Conservation (phyloP, 2,329 filamentous ascomycete genomes). For the Diaporthe helianthi region DNA sequence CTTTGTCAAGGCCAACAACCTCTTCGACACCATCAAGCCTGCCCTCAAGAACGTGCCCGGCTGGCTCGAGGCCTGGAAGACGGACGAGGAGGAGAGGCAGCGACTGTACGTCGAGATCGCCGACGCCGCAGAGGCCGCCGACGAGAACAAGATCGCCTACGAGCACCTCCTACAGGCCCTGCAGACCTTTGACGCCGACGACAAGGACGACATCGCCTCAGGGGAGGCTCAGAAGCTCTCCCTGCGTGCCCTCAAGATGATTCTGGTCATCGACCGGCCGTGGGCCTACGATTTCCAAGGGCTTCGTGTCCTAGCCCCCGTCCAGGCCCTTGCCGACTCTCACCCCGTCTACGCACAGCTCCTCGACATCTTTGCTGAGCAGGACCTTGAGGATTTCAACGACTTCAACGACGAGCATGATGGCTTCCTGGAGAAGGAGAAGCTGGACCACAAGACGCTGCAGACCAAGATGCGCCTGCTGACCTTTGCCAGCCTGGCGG, state of each 20-base stretch:
- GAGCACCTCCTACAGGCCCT: slow-evolving; percentile 71
- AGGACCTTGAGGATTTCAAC: slow-evolving; percentile 93
- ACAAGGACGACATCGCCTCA: slow-evolving; percentile 61
- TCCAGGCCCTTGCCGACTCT: slow-evolving; percentile 86
- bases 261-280: slow-evolving; percentile 59
- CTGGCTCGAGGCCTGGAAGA: slow-evolving; percentile 86
- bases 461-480: slow-evolving; percentile 96
- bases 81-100: slow-evolving; percentile 81
- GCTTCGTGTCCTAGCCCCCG: slow-evolving; percentile 78
- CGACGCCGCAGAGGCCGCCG: slow-evolving; percentile 79
- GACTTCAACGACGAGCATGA: slow-evolving; percentile 94
- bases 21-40: slow-evolving; percentile 84
- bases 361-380: slow-evolving; percentile 92
- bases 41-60: slow-evolving; percentile 82
- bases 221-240: slow-evolving; percentile 68
- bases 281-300: slow-evolving; percentile 74
- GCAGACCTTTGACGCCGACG: slow-evolving; percentile 64
- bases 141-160: slow-evolving; percentile 74
- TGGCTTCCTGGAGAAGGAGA: slow-evolving; percentile 80
- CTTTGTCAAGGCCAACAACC: slow-evolving; percentile 75
- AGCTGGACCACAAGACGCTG: slow-evolving; percentile 74
- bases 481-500: slow-evolving; percentile 88
- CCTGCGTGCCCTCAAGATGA: slow-evolving; percentile 61
- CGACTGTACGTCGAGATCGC: slow-evolving; percentile 85
- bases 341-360: slow-evolving; percentile 89